phyloP scores from a whole-genome alignment of 805 yeast species.

The Yamadazyma kitorensis region DNA sequence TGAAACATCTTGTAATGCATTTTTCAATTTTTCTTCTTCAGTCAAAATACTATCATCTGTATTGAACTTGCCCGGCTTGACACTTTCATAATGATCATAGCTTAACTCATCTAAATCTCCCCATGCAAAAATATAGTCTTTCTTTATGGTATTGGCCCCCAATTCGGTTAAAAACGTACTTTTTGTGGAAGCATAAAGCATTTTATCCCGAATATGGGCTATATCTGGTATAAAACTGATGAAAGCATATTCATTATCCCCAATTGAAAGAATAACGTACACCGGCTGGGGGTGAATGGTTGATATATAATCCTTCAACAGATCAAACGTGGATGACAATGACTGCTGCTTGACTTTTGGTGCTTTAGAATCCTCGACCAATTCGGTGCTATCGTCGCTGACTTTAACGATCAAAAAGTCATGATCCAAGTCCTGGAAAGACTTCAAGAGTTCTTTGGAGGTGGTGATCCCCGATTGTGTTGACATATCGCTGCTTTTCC shows the following conservation, averaged over 20 bases:
- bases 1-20: slow-evolving; percentile 29
- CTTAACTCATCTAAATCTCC: slow-evolving; percentile 57
- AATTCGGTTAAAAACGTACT: slow-evolving; percentile 71
- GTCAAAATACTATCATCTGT: slow-evolving; percentile 36
- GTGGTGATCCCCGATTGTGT: slow-evolving; percentile 44
- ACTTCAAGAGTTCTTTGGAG: slow-evolving; percentile 26
- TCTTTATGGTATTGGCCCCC: slow-evolving; percentile 57
- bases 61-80: slow-evolving; percentile 10
- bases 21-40: slow-evolving; percentile 53
- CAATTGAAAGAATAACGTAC: slow-evolving; percentile 26
- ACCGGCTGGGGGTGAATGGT: slow-evolving; percentile 34
- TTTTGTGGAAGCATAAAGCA: slow-evolving; percentile 92
- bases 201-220: slow-evolving; percentile 78
- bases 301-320: slow-evolving; percentile 20
- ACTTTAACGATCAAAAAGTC: slow-evolving; percentile 30
- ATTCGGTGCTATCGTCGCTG: slow-evolving; percentile 30
- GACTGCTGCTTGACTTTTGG: slow-evolving; percentile 12
- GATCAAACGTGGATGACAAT: slow-evolving; percentile 17
- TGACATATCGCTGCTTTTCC: slow-evolving; percentile 36
- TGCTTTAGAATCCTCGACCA: slow-evolving; percentile 27
- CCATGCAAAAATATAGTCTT: slow-evolving; percentile 41
- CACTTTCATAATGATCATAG: slow-evolving; percentile 40
- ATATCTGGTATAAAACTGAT: slow-evolving; percentile 84
- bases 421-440: slow-evolving; percentile 21
- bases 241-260: slow-evolving; percentile 41